Base-by-base conservation (phyloP, 257 asterid species). In the Prunella vulgaris region DNA sequence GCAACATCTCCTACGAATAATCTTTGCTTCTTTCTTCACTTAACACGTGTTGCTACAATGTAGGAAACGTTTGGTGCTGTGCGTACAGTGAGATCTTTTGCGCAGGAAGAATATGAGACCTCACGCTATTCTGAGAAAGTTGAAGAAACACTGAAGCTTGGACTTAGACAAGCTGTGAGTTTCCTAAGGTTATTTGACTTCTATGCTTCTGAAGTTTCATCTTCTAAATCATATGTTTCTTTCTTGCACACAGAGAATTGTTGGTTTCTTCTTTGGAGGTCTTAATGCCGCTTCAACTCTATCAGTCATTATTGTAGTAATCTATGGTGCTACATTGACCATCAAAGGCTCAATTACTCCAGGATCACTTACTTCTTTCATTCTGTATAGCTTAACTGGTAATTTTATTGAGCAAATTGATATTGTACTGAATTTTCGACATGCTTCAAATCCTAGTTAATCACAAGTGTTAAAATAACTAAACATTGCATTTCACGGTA, bases 11-110 rank as follows among this genome's bases (percentile, higher is more conserved):
- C n/a, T n/a, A n/a, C n/a, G n/a, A n/a, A n/a, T n/a, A n/a, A n/a
- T n/a, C n/a, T n/a, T n/a, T n/a, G n/a, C n/a, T n/a, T n/a, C n/a
- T n/a, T n/a, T n/a, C n/a, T n/a, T n/a, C n/a, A n/a, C n/a, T n/a
- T n/a, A n/a, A n/a, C n/a, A n/a, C n/a, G n/a, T n/a, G n/a, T n/a
- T n/a, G n/a, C n/a, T n/a, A n/a, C n/a, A n/a, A n/a, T 79, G 63
- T 72, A 90, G 97, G 96, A 90, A 88, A 79, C 92, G 5, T 88
- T 88, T 77, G 93, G 97, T 58, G 96, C 97, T 3, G 73, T 90
- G 61, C 92, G 96, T 56, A 90, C 97, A 1, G 97, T 90, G 70
- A 85, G 96, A 82, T 90, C 96, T 64, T 90, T 90, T 82, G 96
- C 97, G 18, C 96, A 86, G 73, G 97, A 88, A 74, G 81, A 83